Evolutionary conservation across 2,329 filamentous ascomycete genomes (phyloP), one percentile per base, ranked within the genome.

Genomic region (Beauveria sp.): DNA sequence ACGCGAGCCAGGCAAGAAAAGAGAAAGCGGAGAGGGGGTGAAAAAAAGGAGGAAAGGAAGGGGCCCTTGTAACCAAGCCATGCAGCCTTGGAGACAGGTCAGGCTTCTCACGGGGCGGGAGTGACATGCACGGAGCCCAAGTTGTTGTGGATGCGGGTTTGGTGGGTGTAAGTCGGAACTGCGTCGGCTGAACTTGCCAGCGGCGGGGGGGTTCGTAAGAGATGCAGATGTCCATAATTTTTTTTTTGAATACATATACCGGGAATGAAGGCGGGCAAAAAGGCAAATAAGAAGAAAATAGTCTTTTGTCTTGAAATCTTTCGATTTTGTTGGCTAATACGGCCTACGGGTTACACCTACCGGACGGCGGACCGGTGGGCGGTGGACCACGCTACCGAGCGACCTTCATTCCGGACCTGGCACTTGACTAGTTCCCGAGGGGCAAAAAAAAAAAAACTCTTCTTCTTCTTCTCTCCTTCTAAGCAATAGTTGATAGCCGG

Each of bases 41-140:
- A 30, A 14, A 14, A 14, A 45, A 45, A 0, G 57, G 20, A 22
- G 20, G 20, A 22, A 22, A 45, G 20, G 18, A 45, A 45, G 9
- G 49, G 47, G n/a, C 34, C 45, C 59, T 61, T 50, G 45, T 50
- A 61, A 56, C 57, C 40, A 59, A 52, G 57, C 40, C 47, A 52
- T 59, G 56, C 49, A 59, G 57, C 49, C 57, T 59, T 52, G 49
- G 38, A 52, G 49, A 51, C 58, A 30, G 45, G n/a, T n/a, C 59
- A 56, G 59, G 30, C 59, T 55, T 55, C 59, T 56, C 59, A 61
- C 59, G 59, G 52, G 59, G 50, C 52, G 34, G 59, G 10, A 51
- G 59, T 61, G 59, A 61, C 59, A 61, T 61, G 52, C 59, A 43
- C 50, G 51, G 50, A 55, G 22, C 9, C 49, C 51, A 55, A 10